Percentiles rank a stretch among this genome's conserved stretches.
Evolutionary conservation across 768 basidiomycete genomes (phyloP).

Genomic region (Termitomyces sp.): DNA sequence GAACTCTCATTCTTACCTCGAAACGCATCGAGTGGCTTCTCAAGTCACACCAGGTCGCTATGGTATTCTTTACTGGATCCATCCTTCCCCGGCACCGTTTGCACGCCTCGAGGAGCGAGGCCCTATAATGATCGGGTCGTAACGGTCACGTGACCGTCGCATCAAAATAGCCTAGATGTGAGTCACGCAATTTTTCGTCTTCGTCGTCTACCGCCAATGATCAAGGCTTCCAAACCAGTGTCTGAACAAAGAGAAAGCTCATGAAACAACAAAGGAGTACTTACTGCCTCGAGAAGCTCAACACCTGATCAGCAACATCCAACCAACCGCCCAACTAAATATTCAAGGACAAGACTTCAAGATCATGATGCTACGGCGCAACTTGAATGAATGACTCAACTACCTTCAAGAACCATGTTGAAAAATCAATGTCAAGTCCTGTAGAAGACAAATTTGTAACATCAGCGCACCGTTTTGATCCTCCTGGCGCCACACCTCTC

Average conservation of each 20-base stretch:
- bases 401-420: neutral
- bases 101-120: no score
- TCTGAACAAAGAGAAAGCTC: no score
- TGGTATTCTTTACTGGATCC: neutral
- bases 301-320: neutral
- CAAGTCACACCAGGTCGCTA: neutral
- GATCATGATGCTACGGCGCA: neutral
- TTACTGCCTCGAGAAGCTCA: neutral
- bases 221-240: no score
- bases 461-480: neutral
- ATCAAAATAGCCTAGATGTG: no score
- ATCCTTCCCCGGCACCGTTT: neutral
- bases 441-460: neutral
- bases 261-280: no score
- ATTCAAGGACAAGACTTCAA: neutral
- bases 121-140: no score
- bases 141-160: no score
- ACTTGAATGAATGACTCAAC: neutral
- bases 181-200: no score
- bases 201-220: no score
- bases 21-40: neutral
- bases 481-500: neutral
- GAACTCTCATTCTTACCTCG: neutral
- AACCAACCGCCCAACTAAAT: neutral
- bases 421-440: neutral